Base-by-base conservation (phyloP, 768 basidiomycete species). In the Gelatoporia subvermispora region DNA sequence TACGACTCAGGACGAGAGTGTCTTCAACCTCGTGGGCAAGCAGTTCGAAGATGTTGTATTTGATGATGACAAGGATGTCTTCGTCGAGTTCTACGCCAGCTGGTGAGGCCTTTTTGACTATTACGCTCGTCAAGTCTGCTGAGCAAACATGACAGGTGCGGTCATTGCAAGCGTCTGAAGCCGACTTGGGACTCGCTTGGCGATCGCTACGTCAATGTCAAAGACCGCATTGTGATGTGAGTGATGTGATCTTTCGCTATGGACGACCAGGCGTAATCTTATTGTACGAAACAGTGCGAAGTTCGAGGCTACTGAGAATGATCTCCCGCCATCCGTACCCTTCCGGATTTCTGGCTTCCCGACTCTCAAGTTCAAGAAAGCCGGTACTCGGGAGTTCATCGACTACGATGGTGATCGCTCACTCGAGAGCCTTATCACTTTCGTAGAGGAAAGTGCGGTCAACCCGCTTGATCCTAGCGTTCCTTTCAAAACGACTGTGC, bases 291-390 rank as follows among this genome's bases (percentile, higher is more conserved):
- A 3, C 50, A 92, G 88, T 65, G 94, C 93, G 61, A 97, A 98
- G 72, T 84, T 98, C 73, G 96, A 99, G 56, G 91, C 93, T 2
- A 85, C 85, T 50, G 93, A 96, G 69, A 99, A 99, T 66, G 96
- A 99, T 65, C 77, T 99, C 15, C 95, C 96, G 41, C 74, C 84
- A 17, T 79, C 79, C n/a, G 81, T 85, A 50, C 81, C 85, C 25
- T 98, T 99, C 90, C 81, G 84, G 45, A 70, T 98, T 50, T 60
- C 73, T 47, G 90, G 92, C 35, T 93, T 92, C 86, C 95, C 96
- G 8, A 98, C 96, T 4, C 65, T 98, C 62, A 98, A 98, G 67
- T 95, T 99, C 79, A 94, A 93, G 73, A 77, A 84, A 4, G 95
- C 96, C 13, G 95, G 95, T 40, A 71, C 79, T 18, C 72, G 75